Evolutionary conservation across 139 green algal species (phyloP).

Genomic region (Asterochloris erici): DNA sequence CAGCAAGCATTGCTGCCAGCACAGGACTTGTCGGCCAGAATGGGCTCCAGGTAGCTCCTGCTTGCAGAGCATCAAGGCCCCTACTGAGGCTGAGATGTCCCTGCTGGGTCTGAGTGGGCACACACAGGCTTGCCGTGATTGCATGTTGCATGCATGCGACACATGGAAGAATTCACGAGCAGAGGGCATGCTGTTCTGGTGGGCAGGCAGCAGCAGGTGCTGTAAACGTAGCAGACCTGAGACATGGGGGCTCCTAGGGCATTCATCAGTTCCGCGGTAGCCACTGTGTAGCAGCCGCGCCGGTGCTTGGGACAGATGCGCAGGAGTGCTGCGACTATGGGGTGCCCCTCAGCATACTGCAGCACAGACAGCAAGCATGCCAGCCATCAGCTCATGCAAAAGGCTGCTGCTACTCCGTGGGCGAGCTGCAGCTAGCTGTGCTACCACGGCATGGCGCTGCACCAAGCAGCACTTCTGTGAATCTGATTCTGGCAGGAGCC

Average conservation of each 20-base stretch:
- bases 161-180: too few relatives aligned
- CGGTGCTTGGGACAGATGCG: constrained; percentile 21
- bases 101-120: too few relatives aligned
- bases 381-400: not conserved
- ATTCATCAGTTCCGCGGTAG: constrained; percentile 20
- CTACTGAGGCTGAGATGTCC: too few relatives aligned
- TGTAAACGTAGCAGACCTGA: not conserved
- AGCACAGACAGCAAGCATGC: not conserved
- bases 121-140: too few relatives aligned
- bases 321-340: constrained; percentile 20
- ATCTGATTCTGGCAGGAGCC: too few relatives aligned
- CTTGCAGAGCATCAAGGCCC: too few relatives aligned
- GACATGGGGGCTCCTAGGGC: not conserved
- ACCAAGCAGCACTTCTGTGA: not conserved
- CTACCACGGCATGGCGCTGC: not conserved
- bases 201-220: not conserved
- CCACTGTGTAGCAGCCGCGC: constrained; percentile 30
- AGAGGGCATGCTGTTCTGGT: too few relatives aligned
- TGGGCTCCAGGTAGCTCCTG: too few relatives aligned
- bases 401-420: not conserved
- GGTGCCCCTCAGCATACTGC: not conserved
- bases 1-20: too few relatives aligned
- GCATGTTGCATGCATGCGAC: too few relatives aligned
- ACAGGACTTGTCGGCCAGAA: too few relatives aligned
- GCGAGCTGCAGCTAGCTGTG: not conserved